Percentiles rank a stretch among this genome's conserved stretches.
Conservation (phyloP, 2,329 filamentous ascomycete species). For the Xylariales sp. region DNA sequence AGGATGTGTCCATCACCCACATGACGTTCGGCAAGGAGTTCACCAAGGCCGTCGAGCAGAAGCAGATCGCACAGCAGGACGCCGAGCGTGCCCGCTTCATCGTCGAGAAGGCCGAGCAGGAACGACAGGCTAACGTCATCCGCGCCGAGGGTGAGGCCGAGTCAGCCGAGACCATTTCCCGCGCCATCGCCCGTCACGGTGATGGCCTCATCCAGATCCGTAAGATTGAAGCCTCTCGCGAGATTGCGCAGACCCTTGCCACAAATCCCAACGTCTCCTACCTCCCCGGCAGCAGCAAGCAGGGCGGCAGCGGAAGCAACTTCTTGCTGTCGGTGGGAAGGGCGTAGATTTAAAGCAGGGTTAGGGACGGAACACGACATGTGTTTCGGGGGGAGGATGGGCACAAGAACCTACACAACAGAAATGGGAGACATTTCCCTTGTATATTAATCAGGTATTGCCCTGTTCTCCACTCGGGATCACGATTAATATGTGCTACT, state of each 20-base stretch:
- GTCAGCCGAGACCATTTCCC: slow-evolving; percentile 93
- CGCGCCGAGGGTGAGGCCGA: slow-evolving; percentile 97
- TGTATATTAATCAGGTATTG: slow-evolving; percentile 46
- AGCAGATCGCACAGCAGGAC: slow-evolving; percentile 99
- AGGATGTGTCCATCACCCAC: slow-evolving; percentile 99
- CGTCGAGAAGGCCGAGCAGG: slow-evolving; percentile 98
- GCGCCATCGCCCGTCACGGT: slow-evolving; percentile 90
- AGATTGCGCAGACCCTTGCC: slow-evolving; percentile 91
- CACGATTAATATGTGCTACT: slow-evolving; percentile 49
- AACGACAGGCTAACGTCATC: slow-evolving; percentile 98
- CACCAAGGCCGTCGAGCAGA: slow-evolving; percentile 98
- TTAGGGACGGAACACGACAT: slow-evolving; percentile 30
- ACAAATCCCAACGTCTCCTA: slow-evolving; percentile 96
- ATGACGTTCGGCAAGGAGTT: slow-evolving; percentile 99
- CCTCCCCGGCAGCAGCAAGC: slow-evolving; percentile 78
- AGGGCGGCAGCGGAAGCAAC: slow-evolving; percentile 64
- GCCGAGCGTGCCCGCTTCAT: slow-evolving; percentile 97
- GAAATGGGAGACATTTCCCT: slow-evolving; percentile 19
- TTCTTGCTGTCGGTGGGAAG: slow-evolving; percentile 64
- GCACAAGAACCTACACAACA: slow-evolving; percentile 9
- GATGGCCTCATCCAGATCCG: slow-evolving; percentile 95
- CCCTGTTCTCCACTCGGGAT: slow-evolving; percentile 51
- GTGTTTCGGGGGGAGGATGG: neutral
- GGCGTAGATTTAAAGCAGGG: slow-evolving; percentile 44
- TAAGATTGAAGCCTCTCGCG: slow-evolving; percentile 95